These are phyloP conservation scores for Boletus subparvulus DNA, from an alignment of 768 basidiomycete species.

Conservation along the genomic window DNA sequence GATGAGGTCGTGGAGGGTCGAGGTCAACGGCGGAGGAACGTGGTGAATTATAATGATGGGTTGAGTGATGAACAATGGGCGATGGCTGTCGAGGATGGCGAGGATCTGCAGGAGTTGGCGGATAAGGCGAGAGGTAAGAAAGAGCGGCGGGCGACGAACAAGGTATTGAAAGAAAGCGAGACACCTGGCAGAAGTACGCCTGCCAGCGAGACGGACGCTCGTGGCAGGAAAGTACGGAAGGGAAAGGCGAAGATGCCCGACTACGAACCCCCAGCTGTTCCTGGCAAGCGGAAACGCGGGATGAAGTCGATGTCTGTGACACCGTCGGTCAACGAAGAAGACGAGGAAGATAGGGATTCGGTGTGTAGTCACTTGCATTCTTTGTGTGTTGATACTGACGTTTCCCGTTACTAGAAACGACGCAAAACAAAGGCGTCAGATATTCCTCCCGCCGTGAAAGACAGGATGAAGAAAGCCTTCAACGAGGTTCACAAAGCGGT, in stretches of 20 bases:
- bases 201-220: slow-evolving; percentile 56
- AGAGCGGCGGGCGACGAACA: slow-evolving; percentile 59
- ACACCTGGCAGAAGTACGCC: slow-evolving; percentile 65
- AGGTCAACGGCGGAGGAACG: slow-evolving; percentile 78
- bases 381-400: not conserved
- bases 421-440: slow-evolving; percentile 73
- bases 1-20: slow-evolving; percentile 64
- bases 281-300: slow-evolving; percentile 74
- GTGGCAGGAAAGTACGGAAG: slow-evolving; percentile 53
- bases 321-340: slow-evolving; percentile 67
- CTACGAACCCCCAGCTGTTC: slow-evolving; percentile 41
- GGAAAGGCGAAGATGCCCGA: slow-evolving; percentile 63
- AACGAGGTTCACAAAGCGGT: slow-evolving; percentile 75
- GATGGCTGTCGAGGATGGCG: slow-evolving; percentile 79
- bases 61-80: slow-evolving; percentile 94
- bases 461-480: slow-evolving; percentile 84
- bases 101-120: slow-evolving; percentile 72
- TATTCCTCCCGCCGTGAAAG: slow-evolving; percentile 55
- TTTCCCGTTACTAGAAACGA: slow-evolving; percentile 60
- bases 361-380: slow-evolving; percentile 39
- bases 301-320: slow-evolving; percentile 74
- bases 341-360: slow-evolving; percentile 75
- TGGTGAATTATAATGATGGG: slow-evolving; percentile 92
- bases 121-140: slow-evolving; percentile 66
- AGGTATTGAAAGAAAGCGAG: slow-evolving; percentile 56